Conservation (phyloP, 2,329 filamentous ascomycete species). For the Colletotrichum navitas region DNA sequence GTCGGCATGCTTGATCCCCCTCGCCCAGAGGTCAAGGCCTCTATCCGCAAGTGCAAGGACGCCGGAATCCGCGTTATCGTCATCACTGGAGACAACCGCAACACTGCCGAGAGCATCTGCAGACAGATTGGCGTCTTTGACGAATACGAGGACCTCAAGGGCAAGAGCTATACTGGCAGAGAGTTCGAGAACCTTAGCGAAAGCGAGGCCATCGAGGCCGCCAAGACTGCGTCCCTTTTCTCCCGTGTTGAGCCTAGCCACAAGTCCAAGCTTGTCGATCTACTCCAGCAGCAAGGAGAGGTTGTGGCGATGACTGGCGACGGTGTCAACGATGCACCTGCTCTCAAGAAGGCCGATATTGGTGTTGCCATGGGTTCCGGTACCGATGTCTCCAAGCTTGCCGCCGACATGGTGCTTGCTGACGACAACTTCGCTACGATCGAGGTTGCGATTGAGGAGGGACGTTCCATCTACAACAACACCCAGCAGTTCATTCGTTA, state of each 20-base stretch:
- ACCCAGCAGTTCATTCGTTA: slow-evolving; percentile 99
- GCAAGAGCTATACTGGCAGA: slow-evolving; percentile 95
- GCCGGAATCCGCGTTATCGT: slow-evolving; percentile 97
- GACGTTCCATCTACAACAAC: slow-evolving; percentile 99
- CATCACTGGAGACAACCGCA: slow-evolving; percentile 97
- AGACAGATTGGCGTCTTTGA: slow-evolving; percentile 96
- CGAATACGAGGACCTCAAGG: slow-evolving; percentile 81
- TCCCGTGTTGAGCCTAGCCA: slow-evolving; percentile 95
- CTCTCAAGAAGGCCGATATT: slow-evolving; percentile 98
- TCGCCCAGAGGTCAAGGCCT: slow-evolving; percentile 87
- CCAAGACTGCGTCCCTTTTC: slow-evolving; percentile 89
- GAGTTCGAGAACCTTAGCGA: slow-evolving; percentile 91
- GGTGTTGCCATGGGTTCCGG: slow-evolving; percentile 99
- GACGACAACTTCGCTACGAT: slow-evolving; percentile 99
- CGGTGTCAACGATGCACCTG: slow-evolving; percentile 97
- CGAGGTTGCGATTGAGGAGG: slow-evolving; percentile 94
- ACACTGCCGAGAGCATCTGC: slow-evolving; percentile 97
- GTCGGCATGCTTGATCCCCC: slow-evolving; percentile 98
- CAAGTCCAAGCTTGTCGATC: slow-evolving; percentile 97
- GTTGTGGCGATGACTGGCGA: slow-evolving; percentile 99
- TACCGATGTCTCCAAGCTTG: slow-evolving; percentile 96
- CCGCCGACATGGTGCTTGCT: slow-evolving; percentile 97
- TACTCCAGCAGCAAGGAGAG: slow-evolving; percentile 91
- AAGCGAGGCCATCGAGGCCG: slow-evolving; percentile 84
- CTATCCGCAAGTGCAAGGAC: slow-evolving; percentile 89